phyloP scores from a whole-genome alignment of 2,329 filamentous ascomycete genomes.

The Cladosporium sp. region DNA sequence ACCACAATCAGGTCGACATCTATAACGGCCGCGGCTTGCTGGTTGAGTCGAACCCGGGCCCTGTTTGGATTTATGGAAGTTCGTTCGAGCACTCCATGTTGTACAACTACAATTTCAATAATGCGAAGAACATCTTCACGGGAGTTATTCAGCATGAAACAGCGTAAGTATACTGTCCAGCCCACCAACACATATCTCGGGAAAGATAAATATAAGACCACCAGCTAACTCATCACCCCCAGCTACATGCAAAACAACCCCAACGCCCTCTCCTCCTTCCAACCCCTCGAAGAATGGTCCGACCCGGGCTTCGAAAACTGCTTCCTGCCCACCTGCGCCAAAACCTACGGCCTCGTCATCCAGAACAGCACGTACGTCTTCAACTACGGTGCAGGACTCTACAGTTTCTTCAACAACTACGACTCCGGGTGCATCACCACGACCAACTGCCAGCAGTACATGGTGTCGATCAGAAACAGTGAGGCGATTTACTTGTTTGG shows the following conservation, averaged over 20 bases:
- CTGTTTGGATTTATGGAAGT: constrained; percentile 64
- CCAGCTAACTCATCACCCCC: background rate
- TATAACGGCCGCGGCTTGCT: constrained; percentile 83
- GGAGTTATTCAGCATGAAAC: constrained; percentile 86
- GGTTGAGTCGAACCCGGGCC: constrained; percentile 59
- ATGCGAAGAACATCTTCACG: constrained; percentile 78
- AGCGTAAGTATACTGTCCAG: constrained; percentile 65
- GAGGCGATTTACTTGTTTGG: constrained; percentile 48
- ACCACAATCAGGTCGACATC: constrained; percentile 74
- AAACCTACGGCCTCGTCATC: constrained; percentile 75
- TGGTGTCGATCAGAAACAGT: constrained; percentile 43
- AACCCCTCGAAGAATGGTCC: constrained; percentile 55
- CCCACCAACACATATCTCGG: too few relatives aligned
- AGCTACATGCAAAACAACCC: constrained; percentile 78
- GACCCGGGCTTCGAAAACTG: constrained; percentile 72
- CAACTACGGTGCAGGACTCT: constrained; percentile 58
- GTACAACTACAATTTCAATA: constrained; percentile 81
- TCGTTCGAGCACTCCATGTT: constrained; percentile 60
- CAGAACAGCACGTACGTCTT: constrained; percentile 57
- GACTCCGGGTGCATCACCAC: constrained; percentile 47
- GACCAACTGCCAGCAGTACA: constrained; percentile 52
- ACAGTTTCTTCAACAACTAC: constrained; percentile 60
- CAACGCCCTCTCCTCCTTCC: constrained; percentile 66
- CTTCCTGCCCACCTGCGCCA: constrained; percentile 57
- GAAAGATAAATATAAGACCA: background rate